Evolutionary conservation across 2,329 filamentous ascomycete genomes (phyloP).

Genomic region (Clonostachys byssicola): DNA sequence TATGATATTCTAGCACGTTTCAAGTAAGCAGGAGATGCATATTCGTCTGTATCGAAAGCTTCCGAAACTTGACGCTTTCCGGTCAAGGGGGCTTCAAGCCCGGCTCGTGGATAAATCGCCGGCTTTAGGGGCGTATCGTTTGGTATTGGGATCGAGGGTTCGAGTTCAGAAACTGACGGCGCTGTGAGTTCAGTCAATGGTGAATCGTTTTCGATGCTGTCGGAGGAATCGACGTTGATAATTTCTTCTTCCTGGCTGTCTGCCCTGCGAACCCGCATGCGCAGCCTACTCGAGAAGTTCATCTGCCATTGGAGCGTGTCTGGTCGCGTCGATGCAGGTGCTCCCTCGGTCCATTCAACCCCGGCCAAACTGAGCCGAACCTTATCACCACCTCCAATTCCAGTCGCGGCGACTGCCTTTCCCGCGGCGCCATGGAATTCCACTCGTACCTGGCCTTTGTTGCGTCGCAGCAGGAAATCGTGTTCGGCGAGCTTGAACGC

Average conservation of each 20-base stretch:
- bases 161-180: slow-evolving; percentile 1
- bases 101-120: not conserved
- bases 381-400: slow-evolving; percentile 74
- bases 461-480: slow-evolving; percentile 74
- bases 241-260: slow-evolving; percentile 41
- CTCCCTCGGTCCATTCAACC: slow-evolving; percentile 50
- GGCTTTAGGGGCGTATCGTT: not conserved
- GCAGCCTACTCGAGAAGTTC: slow-evolving; percentile 45
- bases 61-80: slow-evolving; percentile 26
- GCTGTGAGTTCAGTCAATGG: slow-evolving; percentile 7
- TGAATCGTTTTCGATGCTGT: slow-evolving; percentile 37
- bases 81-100: slow-evolving; percentile 6
- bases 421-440: slow-evolving; percentile 70
- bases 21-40: slow-evolving; percentile 75
- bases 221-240: slow-evolving; percentile 44
- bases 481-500: slow-evolving; percentile 81
- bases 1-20: slow-evolving; percentile 68
- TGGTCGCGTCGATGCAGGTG: slow-evolving; percentile 16
- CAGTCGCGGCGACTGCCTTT: slow-evolving; percentile 60
- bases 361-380: slow-evolving; percentile 67
- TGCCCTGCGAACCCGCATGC: slow-evolving; percentile 33
- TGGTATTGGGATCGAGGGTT: not conserved
- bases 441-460: slow-evolving; percentile 76
- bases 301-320: slow-evolving; percentile 55
- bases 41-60: slow-evolving; percentile 45